Evolutionary conservation across 345 rosid genomes (phyloP).

Genomic region (Pistacia vera): DNA sequence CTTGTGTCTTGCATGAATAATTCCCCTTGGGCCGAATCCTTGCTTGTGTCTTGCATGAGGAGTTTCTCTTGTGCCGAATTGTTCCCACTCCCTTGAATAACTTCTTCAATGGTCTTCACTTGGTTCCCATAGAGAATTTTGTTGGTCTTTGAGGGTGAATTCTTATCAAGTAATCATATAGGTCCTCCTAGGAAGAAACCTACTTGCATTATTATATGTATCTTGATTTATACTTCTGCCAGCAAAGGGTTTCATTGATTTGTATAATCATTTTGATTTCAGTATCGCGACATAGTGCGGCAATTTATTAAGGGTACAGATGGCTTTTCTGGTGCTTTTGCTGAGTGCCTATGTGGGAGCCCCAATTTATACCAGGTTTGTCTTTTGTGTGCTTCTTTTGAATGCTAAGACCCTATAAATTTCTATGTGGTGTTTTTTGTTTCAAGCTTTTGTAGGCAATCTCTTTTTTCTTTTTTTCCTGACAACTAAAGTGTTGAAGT

Average conservation of each 20-base stretch:
- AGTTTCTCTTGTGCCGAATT: too few relatives aligned
- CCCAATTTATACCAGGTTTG: conserved; percentile 89
- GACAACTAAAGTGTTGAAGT: background rate
- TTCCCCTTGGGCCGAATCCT: too few relatives aligned
- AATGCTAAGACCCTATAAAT: background rate
- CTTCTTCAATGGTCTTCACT: too few relatives aligned
- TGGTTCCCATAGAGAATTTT: too few relatives aligned
- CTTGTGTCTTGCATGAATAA: too few relatives aligned
- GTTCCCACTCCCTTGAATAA: too few relatives aligned
- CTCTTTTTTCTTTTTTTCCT: background rate
- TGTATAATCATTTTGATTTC: conserved; percentile 29
- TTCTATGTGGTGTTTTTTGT: background rate
- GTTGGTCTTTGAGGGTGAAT: too few relatives aligned
- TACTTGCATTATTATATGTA: background rate
- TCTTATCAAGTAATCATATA: background rate
- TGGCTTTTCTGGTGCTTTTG: conserved; percentile 96
- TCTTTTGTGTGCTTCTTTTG: background rate
- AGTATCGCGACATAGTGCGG: conserved; percentile 94
- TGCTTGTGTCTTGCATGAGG: too few relatives aligned
- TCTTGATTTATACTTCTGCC: background rate
- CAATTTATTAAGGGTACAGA: conserved; percentile 96
- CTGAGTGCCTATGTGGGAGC: conserved; percentile 97
- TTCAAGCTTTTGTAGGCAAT: background rate
- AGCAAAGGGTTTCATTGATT: conserved; percentile 13
- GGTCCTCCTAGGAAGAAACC: conserved; percentile 7